Conservation (phyloP, 2,329 filamentous ascomycete species). For the Hymenoscyphus occultus region DNA sequence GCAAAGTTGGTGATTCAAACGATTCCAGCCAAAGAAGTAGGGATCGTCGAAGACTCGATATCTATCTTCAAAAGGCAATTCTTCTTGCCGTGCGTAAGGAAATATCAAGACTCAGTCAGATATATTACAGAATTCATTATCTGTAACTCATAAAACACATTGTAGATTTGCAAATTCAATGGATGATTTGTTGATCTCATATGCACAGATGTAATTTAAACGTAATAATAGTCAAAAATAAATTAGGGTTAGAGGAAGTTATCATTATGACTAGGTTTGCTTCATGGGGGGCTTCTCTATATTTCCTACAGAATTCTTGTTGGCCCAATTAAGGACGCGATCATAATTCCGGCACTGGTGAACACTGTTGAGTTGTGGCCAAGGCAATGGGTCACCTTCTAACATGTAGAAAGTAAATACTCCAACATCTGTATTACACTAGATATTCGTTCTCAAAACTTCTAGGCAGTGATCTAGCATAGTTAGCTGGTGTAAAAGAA, state of each 20-base stretch:
- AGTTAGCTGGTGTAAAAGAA: not conserved
- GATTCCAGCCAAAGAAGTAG: too few species aligned
- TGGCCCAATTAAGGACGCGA: constrained; percentile 49
- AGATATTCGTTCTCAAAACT: constrained; percentile 49
- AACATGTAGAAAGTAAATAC: constrained; percentile 52
- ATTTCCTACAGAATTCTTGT: constrained; percentile 47
- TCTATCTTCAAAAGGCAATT: too few species aligned
- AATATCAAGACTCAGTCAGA: too few species aligned
- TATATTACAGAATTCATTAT: too few species aligned
- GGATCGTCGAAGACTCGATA: too few species aligned
- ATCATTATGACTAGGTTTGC: not conserved
- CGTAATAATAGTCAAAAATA: not conserved
- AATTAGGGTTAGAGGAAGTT: not conserved
- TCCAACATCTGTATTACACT: constrained; percentile 54
- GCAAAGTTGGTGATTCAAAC: too few species aligned
- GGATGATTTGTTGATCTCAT: not conserved
- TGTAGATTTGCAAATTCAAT: too few species aligned
- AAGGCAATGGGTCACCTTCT: constrained; percentile 45
- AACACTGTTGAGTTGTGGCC: constrained; percentile 53
- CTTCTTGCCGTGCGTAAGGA: too few species aligned
- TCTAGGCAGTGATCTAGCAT: constrained; percentile 51
- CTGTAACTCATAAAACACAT: too few species aligned
- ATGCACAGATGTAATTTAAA: not conserved
- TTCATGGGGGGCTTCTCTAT: constrained; percentile 30
- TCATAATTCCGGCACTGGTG: constrained; percentile 56